Conservation (phyloP, 2,329 filamentous ascomycete genomes). For the Aspergillus sergii region DNA sequence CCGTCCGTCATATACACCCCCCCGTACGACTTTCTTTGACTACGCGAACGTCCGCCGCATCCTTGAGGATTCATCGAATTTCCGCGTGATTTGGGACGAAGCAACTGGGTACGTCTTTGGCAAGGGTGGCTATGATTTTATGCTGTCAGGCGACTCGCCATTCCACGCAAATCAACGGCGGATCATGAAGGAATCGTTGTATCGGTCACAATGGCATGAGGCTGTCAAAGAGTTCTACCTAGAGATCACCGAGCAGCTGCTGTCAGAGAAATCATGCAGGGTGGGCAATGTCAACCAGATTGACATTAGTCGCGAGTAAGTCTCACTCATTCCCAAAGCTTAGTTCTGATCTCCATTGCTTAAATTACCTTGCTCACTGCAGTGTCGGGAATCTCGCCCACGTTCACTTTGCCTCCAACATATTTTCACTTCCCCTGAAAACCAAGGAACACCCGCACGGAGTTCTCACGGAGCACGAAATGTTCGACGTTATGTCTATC, state of each 20-base stretch:
- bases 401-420: constrained; percentile 57
- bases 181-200: constrained; percentile 54
- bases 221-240: constrained; percentile 70
- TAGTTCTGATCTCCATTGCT: constrained; percentile 40
- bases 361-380: constrained; percentile 4
- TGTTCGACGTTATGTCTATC: constrained; percentile 63
- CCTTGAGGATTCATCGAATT: constrained; percentile 62
- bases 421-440: constrained; percentile 60
- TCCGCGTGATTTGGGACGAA: constrained; percentile 67
- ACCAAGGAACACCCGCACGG: constrained; percentile 54
- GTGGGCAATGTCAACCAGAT: constrained; percentile 64
- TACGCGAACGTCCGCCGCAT: constrained; percentile 65
- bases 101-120: constrained; percentile 66
- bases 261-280: constrained; percentile 64
- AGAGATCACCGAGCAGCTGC: constrained; percentile 61
- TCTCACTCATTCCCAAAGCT: constrained; percentile 41
- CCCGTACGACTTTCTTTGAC: constrained; percentile 60
- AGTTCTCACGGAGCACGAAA: constrained; percentile 59
- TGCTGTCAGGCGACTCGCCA: constrained; percentile 30
- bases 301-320: constrained; percentile 65
- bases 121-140: constrained; percentile 57
- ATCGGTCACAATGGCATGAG: constrained; percentile 62
- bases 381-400: constrained; percentile 56
- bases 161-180: constrained; percentile 9
- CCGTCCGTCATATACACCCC: constrained; percentile 56